Evolutionary conservation across 257 asterid species (phyloP).

Genomic region (Plectranthus barbatus): DNA sequence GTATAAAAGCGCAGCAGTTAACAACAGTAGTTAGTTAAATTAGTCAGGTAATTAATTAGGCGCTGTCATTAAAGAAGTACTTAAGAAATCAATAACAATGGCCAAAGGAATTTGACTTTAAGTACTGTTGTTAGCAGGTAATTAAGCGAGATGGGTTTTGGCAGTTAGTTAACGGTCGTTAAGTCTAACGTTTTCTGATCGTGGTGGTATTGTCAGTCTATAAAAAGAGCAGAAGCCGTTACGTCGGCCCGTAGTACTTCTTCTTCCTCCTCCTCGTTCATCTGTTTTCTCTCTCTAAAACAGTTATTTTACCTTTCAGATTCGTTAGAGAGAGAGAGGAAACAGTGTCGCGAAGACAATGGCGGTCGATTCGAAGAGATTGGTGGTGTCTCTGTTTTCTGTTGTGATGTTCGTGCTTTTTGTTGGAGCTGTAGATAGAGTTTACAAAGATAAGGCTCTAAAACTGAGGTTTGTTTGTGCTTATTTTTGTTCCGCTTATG

Average conservation of each 20-base stretch:
- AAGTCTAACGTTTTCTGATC: constrained; percentile 30
- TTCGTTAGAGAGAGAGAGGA: neutral
- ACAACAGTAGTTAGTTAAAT: constrained; percentile 5
- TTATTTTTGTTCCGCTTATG: neutral
- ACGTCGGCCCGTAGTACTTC: constrained; percentile 40
- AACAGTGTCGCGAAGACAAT: constrained; percentile 18
- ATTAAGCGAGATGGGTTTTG: constrained; percentile 15
- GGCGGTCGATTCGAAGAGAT: constrained; percentile 29
- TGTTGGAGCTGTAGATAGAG: constrained; percentile 28
- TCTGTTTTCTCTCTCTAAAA: neutral
- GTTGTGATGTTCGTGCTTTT: constrained; percentile 32
- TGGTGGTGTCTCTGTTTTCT: constrained; percentile 26
- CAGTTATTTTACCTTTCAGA: neutral
- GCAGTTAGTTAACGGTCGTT: constrained; percentile 53
- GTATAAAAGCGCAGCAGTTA: constrained; percentile 26
- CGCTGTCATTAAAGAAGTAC: neutral
- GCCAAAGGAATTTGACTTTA: constrained; percentile 14
- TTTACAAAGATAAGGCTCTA: constrained; percentile 16
- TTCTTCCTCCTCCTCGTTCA: constrained; percentile 6
- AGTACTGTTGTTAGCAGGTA: constrained; percentile 7
- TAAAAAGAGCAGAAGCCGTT: constrained; percentile 62
- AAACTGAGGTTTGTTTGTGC: constrained; percentile 30
- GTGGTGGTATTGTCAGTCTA: constrained; percentile 30
- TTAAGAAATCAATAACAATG: constrained; percentile 10
- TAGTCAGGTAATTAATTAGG: constrained; percentile 14